Evolutionary conservation across 371 early-diverging fungal species (phyloP).

Genomic region (Mortierella sp.): DNA sequence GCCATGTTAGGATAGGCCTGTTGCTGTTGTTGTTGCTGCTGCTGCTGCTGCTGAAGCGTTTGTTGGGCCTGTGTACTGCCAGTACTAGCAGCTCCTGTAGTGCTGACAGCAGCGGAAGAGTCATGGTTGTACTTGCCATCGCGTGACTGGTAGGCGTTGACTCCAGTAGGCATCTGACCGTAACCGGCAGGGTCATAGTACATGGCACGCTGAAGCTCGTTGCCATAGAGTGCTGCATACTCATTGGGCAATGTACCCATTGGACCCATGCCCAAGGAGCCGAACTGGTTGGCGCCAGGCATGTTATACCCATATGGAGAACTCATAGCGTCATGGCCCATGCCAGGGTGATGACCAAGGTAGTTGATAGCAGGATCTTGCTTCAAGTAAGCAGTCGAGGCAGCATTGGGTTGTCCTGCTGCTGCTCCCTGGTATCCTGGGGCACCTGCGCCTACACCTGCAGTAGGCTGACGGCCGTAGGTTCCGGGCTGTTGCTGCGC

Average conservation of each 20-base stretch:
- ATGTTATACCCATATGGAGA: conserved; percentile 70
- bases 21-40: conserved; percentile 41
- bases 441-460: background rate
- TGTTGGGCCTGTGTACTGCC: conserved; percentile 49
- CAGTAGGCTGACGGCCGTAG: conserved; percentile 36
- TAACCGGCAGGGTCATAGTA: conserved; percentile 42
- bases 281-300: conserved; percentile 65
- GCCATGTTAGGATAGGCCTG: conserved; percentile 56
- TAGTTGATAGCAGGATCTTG: conserved; percentile 41
- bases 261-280: conserved; percentile 78
- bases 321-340: conserved; percentile 62
- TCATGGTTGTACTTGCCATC: conserved; percentile 45
- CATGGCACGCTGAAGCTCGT: conserved; percentile 61
- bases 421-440: conserved; percentile 28
- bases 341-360: conserved; percentile 44
- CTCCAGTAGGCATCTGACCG: conserved; percentile 33
- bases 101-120: conserved; percentile 33
- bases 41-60: conserved; percentile 48
- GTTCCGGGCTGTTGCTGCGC: conserved; percentile 28
- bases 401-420: conserved; percentile 18
- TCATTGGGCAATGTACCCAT: conserved; percentile 71
- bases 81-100: conserved; percentile 46
- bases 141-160: conserved; percentile 40
- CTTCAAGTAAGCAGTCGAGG: conserved; percentile 28
- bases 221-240: conserved; percentile 63